Base-by-base conservation (phyloP, 2,329 filamentous ascomycete genomes). In the Sporothrix humicola region DNA sequence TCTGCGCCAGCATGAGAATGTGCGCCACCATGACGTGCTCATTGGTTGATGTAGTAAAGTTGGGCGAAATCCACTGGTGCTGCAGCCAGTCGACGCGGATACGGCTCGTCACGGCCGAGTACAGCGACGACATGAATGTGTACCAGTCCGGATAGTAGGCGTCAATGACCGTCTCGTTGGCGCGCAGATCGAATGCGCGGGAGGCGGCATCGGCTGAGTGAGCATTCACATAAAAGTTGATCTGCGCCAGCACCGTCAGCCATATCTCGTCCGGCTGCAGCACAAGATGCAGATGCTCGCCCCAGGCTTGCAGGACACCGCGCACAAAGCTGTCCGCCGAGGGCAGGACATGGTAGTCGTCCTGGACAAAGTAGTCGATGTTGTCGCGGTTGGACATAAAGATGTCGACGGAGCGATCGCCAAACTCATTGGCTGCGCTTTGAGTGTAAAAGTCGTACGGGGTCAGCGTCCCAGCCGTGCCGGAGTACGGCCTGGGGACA, bases 241-340 rank as follows among this genome's bases (percentile, higher is more conserved):
- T 79, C 78, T 88, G 86, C 0, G 81, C 81, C 3, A 89, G 80
- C 70, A 88, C 85, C 71, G 86, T 83, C 75, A 88, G 84, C 87
- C 87, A 89, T 50, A 89, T 79, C 72, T 88, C 86, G 54, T 88
- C 86, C 0, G 87, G 86, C 0, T 86, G 82, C 13, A 88, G 79
- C 0, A 82, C 80, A 2, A 89, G 80, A 76, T 87, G 82, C 73
- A 86, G 83, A 73, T 87, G 86, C 66, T 83, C 78, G 46, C 81
- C 84, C 82, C 87, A 87, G 0, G 86, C 85, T 42, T 84, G 80
- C 61, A 86, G 79, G 3, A 82, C 82, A 23, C 83, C 82, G 42
- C 83, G 81, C 20, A 87, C 80, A 75, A 87, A 82, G 44, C 84
- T 83, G 73, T 82, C 81, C 44, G 74, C 76, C 59, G 79, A 81